Conservation (phyloP, 306 rosid species). For the Leucaena leucocephala region DNA sequence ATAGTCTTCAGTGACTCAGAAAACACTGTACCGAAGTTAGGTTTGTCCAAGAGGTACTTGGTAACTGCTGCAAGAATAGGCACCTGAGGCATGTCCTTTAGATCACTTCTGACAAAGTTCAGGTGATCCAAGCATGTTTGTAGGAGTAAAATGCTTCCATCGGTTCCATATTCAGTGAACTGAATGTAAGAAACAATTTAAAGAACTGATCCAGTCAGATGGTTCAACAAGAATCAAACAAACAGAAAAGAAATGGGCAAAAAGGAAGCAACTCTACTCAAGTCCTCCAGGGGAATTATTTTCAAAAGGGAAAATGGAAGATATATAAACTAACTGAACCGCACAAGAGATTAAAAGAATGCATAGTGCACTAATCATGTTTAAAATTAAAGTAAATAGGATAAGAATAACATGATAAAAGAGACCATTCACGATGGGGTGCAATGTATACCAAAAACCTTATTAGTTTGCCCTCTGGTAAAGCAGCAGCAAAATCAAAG, state of each 20-base stretch:
- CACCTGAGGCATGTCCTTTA: slow-evolving; percentile 53
- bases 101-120: slow-evolving; percentile 50
- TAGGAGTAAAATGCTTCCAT: slow-evolving; percentile 85
- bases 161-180: slow-evolving; percentile 76
- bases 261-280: slow-evolving; percentile 16
- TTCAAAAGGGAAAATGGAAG: neutral
- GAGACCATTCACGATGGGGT: neutral
- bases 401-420: neutral
- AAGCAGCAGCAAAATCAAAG: neutral
- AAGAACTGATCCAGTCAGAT: slow-evolving; percentile 29
- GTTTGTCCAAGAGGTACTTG: slow-evolving; percentile 72
- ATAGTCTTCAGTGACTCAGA: slow-evolving; percentile 69
- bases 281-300: neutral
- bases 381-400: neutral
- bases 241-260: neutral
- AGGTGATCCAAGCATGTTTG: slow-evolving; percentile 81
- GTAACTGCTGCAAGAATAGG: slow-evolving; percentile 59
- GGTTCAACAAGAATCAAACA: slow-evolving; percentile 3
- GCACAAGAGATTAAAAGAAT: slow-evolving; percentile 11
- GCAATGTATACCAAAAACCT: neutral
- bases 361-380: slow-evolving; percentile 2
- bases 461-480: neutral
- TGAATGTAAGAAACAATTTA: slow-evolving; percentile 44
- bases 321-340: neutral
- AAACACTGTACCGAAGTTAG: slow-evolving; percentile 81